phyloP scores from a whole-genome alignment of 1,139 yeast genomes.

The Ashbya aceris region DNA sequence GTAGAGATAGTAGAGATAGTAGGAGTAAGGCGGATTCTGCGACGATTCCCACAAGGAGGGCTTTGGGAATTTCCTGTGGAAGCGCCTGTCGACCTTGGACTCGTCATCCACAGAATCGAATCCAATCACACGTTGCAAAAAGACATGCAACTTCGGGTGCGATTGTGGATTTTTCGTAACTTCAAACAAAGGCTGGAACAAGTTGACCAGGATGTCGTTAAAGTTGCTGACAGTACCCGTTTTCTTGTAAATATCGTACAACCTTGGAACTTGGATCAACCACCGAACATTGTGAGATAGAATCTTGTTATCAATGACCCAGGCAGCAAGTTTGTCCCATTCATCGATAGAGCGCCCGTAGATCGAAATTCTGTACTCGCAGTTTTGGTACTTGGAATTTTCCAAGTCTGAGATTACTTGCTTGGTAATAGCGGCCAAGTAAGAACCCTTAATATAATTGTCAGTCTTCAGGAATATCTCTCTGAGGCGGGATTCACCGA shows the following conservation, averaged over 20 bases:
- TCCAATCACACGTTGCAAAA: conserved; percentile 89
- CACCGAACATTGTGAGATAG: conserved; percentile 93
- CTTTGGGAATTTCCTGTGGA: conserved; percentile 71
- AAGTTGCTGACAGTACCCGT: conserved; percentile 62
- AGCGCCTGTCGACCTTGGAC: conserved; percentile 76
- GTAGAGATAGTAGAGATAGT: conserved; percentile 80
- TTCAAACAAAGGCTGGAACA: conserved; percentile 82
- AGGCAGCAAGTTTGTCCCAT: conserved; percentile 91
- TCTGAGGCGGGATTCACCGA: conserved; percentile 93
- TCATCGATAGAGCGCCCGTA: conserved; percentile 85
- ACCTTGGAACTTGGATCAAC: conserved; percentile 90
- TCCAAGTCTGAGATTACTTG: conserved; percentile 93
- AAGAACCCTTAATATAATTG: conserved; percentile 79
- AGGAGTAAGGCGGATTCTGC: conserved; percentile 94
- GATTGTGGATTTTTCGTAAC: conserved; percentile 75
- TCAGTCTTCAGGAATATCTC: conserved; percentile 95
- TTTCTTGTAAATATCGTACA: conserved; percentile 81
- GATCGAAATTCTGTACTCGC: conserved; percentile 87
- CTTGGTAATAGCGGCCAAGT: conserved; percentile 84
- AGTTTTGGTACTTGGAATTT: conserved; percentile 92
- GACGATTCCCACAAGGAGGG: conserved; percentile 72
- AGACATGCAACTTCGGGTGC: conserved; percentile 82
- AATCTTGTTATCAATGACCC: conserved; percentile 91
- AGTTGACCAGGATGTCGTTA: conserved; percentile 65
- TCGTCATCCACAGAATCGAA: conserved; percentile 98